Base-by-base conservation (phyloP, 1,139 yeast species). In the Geotrichum fermentans region DNA sequence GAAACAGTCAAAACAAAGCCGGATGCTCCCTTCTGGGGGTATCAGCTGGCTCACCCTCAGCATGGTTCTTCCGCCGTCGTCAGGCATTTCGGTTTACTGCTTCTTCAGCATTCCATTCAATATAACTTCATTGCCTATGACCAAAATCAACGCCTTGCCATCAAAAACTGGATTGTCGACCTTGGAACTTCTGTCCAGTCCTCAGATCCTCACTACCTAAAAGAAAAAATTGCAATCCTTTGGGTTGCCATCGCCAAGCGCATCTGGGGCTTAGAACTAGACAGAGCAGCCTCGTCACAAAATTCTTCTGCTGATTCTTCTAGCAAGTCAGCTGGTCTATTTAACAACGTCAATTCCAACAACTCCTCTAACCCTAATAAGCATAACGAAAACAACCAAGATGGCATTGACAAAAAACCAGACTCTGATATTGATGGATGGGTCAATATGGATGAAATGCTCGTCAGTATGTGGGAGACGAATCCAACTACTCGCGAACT, bases 181-280 rank as follows among this genome's bases (percentile, higher is more conserved):
- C 74, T 92, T 50, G 80, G 90, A 28, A 72, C 72, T 41, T 76
- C 80, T 51, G 75, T 83, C 1, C 65, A 72, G 16, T 69, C 71
- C n/a, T 65, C 70, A 21, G 97, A 92, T 64, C 96, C 97, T 10
- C 92, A 89, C 66, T 94, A 83, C 58, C 73, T 94, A 50, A 87
- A 83, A 61, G 97, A 90, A 62, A 94, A 94, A 66, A 65, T 90
- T 44, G 95, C 97, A 3, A 82, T 79, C 56, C 69, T 92, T 21
- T 90, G 97, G 97, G 96, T 87, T 0, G 83, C 89, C 37, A 73
- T 92, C 11, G 95, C 96, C n/a, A 92, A 94, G 62, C 75, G 95
- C 49, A 76, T 80, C 35, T 94, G 98, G 98, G 97, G 97, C 43
- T 76, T 67, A 51, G 60, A 53, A 18, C 17, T 47, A 21, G 58